Evolutionary conservation across 2,329 filamentous ascomycete genomes (phyloP).

Genomic region (Zymoseptoria tritici): DNA sequence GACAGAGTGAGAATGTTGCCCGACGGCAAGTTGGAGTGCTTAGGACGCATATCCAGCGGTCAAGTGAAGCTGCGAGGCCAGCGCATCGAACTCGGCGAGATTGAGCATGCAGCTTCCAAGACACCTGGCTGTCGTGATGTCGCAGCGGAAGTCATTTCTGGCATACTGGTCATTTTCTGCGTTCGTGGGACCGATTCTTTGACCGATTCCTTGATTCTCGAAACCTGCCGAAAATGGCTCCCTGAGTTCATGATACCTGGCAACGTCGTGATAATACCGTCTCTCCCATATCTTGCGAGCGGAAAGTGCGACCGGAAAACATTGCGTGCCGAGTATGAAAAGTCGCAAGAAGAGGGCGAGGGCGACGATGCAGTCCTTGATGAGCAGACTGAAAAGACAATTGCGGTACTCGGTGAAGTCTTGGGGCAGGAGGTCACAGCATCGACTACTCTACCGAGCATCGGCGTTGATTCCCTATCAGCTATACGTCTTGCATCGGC

Average conservation of each 20-base stretch:
- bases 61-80: conserved; percentile 82
- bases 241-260: conserved; percentile 76
- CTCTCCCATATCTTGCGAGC: conserved; percentile 69
- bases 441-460: conserved; percentile 41
- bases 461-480: conserved; percentile 60
- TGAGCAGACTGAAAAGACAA: conserved; percentile 8
- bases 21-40: conserved; percentile 69
- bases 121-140: conserved; percentile 56
- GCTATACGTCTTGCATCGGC: conserved; percentile 58
- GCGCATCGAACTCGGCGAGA: conserved; percentile 51
- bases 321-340: conserved; percentile 51
- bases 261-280: conserved; percentile 56
- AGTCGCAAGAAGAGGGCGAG: conserved; percentile 14
- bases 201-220: conserved; percentile 41
- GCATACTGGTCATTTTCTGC: conserved; percentile 68
- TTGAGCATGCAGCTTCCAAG: conserved; percentile 62
- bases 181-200: conserved; percentile 42
- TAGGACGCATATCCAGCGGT: conserved; percentile 69
- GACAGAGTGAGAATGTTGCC: conserved; percentile 66
- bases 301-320: conserved; percentile 72
- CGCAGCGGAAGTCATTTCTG: conserved; percentile 59
- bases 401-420: conserved; percentile 15
- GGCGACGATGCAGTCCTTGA: conserved; percentile 15
- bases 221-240: conserved; percentile 65
- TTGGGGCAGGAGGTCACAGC: conserved; percentile 12